phyloP scores from a whole-genome alignment of 352 stramenopile genomes.

The Elongisporangium anandrum region DNA sequence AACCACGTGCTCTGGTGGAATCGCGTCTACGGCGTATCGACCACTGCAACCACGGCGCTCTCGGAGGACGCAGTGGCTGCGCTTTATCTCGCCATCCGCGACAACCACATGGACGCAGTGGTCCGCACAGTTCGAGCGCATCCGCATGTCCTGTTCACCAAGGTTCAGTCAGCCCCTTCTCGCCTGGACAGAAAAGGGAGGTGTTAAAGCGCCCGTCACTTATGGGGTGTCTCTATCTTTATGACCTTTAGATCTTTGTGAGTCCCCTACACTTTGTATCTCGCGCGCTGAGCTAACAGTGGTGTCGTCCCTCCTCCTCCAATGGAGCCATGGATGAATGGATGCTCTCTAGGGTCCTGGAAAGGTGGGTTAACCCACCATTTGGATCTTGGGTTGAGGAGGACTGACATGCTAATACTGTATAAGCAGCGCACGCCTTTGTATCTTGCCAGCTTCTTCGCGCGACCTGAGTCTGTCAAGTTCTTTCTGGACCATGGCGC shows the following conservation, averaged over 20 bases:
- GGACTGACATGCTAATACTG: background rate
- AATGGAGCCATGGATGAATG: background rate
- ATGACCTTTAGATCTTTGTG: constrained; percentile 15
- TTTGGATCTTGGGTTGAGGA: background rate
- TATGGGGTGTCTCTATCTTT: background rate
- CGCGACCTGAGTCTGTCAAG: constrained; percentile 39
- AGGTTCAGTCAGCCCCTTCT: constrained; percentile 16
- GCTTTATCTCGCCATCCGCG: constrained; percentile 23
- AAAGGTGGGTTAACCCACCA: constrained; percentile 7
- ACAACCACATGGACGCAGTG: constrained; percentile 25
- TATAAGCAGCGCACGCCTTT: constrained; percentile 40
- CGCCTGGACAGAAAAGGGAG: background rate
- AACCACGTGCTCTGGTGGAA: constrained; percentile 23
- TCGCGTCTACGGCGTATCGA: constrained; percentile 6
- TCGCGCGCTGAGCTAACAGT: background rate
- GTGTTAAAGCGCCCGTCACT: background rate
- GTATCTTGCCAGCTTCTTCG: constrained; percentile 71
- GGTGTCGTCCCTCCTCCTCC: background rate
- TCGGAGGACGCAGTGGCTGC: background rate
- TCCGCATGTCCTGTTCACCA: constrained; percentile 29
- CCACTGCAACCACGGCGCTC: background rate
- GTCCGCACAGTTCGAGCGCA: constrained; percentile 15
- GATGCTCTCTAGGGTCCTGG: constrained; percentile 4
- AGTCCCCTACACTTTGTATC: background rate
- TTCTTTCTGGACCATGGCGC: constrained; percentile 44